Evolutionary conservation across 148 eudicot genomes (phyloP), one percentile per base, ranked within the genome.

Genomic region (Arctostaphylos glauca): DNA sequence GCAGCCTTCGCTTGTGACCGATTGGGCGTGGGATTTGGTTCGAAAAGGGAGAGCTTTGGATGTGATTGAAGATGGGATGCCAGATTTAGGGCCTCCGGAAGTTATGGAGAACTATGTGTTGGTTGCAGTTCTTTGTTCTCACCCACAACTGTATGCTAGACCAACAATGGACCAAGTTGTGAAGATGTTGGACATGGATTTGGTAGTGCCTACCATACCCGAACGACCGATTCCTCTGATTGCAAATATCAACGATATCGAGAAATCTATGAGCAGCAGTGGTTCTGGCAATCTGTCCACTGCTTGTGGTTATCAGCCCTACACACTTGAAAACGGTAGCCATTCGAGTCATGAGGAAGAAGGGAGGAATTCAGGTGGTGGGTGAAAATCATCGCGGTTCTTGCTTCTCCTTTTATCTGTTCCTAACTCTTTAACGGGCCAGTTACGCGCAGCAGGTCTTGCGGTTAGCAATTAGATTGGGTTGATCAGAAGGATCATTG

Each of bases 101-200:
- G 84, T 93, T 18, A 82, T 95, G 90, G 98, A 95, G 89, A 93
- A 92, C 86, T 93, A 89, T 89, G 94, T 95, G 2, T 46, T 95
- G 82, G 89, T 90, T 3, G 98, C 94, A 48, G 94, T 95, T 71
- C 89, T 95, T 53, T 95, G 97, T 76, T 93, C 96, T 47, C 98
- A 95, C 80, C 98, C 98, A 23, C 98, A 95, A 58, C 79, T 93
- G 68, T 91, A 93, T 83, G 97, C 97, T 72, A 86, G 98, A 89
- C 98, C 98, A 6, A 92, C 95, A 41, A 95, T 95, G 98, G 98
- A 95, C 80, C 92, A 92, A 85, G 94, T 95, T 31, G 97, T 93
- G 53, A 93, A 91, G 88, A 91, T 95, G 19, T 74, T 95, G 85
- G 98, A 95, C 83, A 89, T 84, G 14, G 92, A 91, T 80, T 76